Evolutionary conservation across 2,329 filamentous ascomycete species (phyloP), one percentile per base, ranked within the genome.

Genomic region (Phialophora verrucosa): DNA sequence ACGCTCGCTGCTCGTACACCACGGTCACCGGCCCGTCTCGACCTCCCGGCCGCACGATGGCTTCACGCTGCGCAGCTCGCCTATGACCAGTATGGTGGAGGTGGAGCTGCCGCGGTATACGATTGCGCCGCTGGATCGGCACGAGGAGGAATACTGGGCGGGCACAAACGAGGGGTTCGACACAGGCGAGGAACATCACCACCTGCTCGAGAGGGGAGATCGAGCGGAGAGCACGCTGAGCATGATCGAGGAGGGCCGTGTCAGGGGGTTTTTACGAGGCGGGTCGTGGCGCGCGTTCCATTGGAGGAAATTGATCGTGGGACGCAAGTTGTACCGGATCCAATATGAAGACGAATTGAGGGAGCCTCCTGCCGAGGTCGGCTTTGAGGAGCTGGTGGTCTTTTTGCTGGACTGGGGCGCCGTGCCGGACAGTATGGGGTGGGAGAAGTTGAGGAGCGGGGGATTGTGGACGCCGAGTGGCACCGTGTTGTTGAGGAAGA

Each of bases 201-300:
- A 65, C 58, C 50, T 71, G 55, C 65, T 71, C 2, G 64, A 61
- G 42, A 55, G 68, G 27, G 27, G 53, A 1, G 59, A 61, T 42
- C 59, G 59, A 11, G 64, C 68, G 4, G 68, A 71, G 27, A 70
- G 60, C 50, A 70, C 69, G 2, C 35, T 70, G 62, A 70, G 65
- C 62, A 70, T 69, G 69, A 32, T 65, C 23, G 69, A 71, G 42
- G 69, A 71, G 65, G 69, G 69, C 17, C 63, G 68, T 2, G 69
- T 71, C 11, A 82, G 83, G 0, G 85, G 83, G 55, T 77, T 75
- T 12, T 84, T 88, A 51, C 84, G 84, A 0, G 88, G 88, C 2
- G 88, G 88, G 0, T 83, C 80, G 31, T 90, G 87, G 87, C 88
- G 87, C 0, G 84, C 83, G 0, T 88, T 90, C 74, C 85, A 90